A percentile compares a stretch with the other conserved stretches of the same genome.
These are phyloP conservation scores for Macrolepiota albuminosa DNA, from an alignment of 768 basidiomycete species.

Conservation along the genomic window DNA sequence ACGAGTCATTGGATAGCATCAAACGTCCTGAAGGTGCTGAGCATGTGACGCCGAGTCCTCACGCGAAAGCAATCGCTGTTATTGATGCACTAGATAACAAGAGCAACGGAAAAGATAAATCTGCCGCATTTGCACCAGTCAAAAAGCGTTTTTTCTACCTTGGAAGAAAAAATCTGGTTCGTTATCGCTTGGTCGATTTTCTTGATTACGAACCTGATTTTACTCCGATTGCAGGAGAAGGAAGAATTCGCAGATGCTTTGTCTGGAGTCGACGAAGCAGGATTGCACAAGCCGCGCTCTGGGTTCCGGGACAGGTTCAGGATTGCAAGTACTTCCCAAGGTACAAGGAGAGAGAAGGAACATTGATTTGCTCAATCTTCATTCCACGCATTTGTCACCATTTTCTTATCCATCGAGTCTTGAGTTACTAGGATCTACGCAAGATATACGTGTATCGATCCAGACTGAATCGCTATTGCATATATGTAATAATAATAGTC, in stretches of 20 bases:
- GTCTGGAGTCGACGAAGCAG: neutral
- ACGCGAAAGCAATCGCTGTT: conserved; percentile 61
- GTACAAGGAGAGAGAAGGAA: conserved; percentile 30
- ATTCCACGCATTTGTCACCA: neutral
- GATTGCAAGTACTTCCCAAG: conserved; percentile 32
- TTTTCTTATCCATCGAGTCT: neutral
- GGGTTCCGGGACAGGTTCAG: conserved; percentile 30
- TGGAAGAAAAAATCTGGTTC: conserved; percentile 32
- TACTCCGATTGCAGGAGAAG: neutral
- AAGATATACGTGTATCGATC: neutral
- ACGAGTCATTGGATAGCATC: neutral
- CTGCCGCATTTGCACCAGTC: conserved; percentile 7
- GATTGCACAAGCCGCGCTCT: conserved; percentile 19
- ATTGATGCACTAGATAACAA: conserved; percentile 54
- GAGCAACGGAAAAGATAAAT: conserved; percentile 27
- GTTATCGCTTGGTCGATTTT: conserved; percentile 14
- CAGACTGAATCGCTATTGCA: neutral
- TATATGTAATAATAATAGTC: neutral
- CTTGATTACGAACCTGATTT: neutral
- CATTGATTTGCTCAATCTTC: conserved; percentile 17
- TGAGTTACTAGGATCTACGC: neutral
- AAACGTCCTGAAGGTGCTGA: neutral
- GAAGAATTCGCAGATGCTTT: neutral
- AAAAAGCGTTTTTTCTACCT: conserved; percentile 34
- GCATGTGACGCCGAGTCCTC: conserved; percentile 17